Evolutionary conservation across 345 rosid species (phyloP).

Genomic region (Eucalyptus lansdowneana): DNA sequence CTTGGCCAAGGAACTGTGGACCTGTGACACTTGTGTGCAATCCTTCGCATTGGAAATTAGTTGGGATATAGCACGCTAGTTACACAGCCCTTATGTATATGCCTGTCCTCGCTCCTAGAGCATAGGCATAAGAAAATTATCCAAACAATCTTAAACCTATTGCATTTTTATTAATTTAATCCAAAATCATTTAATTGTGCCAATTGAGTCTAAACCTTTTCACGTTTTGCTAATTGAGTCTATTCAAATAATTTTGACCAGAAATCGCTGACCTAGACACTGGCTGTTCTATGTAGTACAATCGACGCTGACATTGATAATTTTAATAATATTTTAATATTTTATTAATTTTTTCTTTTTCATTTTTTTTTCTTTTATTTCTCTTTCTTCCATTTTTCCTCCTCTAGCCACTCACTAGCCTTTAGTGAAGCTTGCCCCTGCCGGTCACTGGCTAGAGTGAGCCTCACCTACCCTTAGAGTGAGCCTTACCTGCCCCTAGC

Average conservation of each 20-base stretch:
- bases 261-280: fast-evolving
- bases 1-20: too few species aligned
- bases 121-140: not conserved
- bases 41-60: not conserved
- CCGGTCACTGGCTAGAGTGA: too few species aligned
- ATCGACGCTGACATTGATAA: fast-evolving
- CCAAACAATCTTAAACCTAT: not conserved
- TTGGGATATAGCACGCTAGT: not conserved
- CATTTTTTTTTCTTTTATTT: too few species aligned
- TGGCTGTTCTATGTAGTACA: fast-evolving
- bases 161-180: too few species aligned
- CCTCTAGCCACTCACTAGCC: too few species aligned
- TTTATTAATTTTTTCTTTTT: too few species aligned
- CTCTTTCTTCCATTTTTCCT: too few species aligned
- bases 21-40: not conserved
- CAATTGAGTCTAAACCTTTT: not conserved
- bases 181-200: too few species aligned
- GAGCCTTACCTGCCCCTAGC: too few species aligned
- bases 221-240: not conserved
- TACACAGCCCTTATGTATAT: not conserved
- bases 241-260: too few species aligned
- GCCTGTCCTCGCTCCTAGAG: not conserved
- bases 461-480: too few species aligned
- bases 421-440: fast-evolving
- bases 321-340: too few species aligned